Percentiles rank a stretch among this genome's conserved stretches.
phyloP scores from a whole-genome alignment of 2,329 filamentous ascomycete species.

The Pseudogymnoascus pannorum region DNA sequence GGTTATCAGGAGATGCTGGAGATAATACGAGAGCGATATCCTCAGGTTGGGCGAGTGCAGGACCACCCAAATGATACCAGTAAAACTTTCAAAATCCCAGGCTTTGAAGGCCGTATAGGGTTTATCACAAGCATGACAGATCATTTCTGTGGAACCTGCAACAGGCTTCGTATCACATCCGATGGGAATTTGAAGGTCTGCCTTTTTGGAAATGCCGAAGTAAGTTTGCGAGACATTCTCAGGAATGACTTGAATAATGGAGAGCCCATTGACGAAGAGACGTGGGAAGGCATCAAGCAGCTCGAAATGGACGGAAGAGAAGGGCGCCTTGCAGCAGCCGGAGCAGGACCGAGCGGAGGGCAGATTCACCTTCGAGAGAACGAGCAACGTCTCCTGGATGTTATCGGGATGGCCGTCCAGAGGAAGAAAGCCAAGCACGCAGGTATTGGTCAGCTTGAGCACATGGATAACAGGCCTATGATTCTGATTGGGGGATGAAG shows the following conservation, averaged over 20 bases:
- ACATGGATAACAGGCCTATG: constrained; percentile 98
- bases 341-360: constrained; percentile 23
- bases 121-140: constrained; percentile 99
- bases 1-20: constrained; percentile 85
- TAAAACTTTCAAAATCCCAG: constrained; percentile 86
- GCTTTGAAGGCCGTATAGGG: constrained; percentile 79
- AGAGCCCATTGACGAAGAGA: constrained; percentile 72
- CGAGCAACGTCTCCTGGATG: constrained; percentile 69
- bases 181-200: constrained; percentile 97
- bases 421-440: constrained; percentile 94
- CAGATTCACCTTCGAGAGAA: constrained; percentile 40
- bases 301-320: constrained; percentile 57
- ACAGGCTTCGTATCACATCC: constrained; percentile 84
- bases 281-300: constrained; percentile 66
- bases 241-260: constrained; percentile 69
- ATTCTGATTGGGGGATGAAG: constrained; percentile 98
- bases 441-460: constrained; percentile 81
- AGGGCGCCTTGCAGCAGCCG: no score
- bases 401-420: constrained; percentile 89
- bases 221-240: constrained; percentile 82
- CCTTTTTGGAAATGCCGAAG: constrained; percentile 88
- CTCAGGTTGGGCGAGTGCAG: constrained; percentile 58
- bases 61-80: constrained; percentile 91
- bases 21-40: constrained; percentile 67
- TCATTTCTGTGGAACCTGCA: constrained; percentile 95